These are phyloP conservation scores for Psidium guajava DNA, from an alignment of 345 rosid species.

Conservation along the genomic window DNA sequence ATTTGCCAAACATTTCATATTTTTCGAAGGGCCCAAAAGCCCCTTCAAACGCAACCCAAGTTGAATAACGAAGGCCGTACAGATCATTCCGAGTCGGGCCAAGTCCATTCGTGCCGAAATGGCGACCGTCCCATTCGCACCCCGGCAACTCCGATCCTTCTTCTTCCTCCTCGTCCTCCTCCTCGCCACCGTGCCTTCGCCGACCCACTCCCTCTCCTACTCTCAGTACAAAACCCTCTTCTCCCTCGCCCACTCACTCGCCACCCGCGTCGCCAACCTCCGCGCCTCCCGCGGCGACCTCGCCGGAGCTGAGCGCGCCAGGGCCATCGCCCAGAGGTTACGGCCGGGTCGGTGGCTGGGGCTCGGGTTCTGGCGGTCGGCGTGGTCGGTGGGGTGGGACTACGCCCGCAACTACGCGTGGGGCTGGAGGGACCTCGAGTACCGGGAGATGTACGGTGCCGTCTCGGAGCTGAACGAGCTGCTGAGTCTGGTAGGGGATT, in stretches of 20 bases:
- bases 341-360: conserved; percentile 27
- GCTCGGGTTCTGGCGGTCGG: conserved; percentile 29
- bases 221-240: conserved; percentile 29
- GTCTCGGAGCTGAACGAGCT: conserved; percentile 59
- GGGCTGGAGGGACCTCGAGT: conserved; percentile 38
- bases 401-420: conserved; percentile 57
- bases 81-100: not conserved
- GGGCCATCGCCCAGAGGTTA: conserved; percentile 31
- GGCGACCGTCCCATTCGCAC: conserved; percentile 19
- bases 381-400: conserved; percentile 74
- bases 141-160: not conserved
- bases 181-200: conserved; percentile 11
- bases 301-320: conserved; percentile 46
- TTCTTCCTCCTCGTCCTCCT: conserved; percentile 17
- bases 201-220: conserved; percentile 19
- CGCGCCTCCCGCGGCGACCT: conserved; percentile 64
- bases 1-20: too few relatives aligned
- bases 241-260: conserved; percentile 63
- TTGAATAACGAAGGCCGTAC: not conserved
- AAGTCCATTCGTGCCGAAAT: not conserved
- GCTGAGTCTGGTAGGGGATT: conserved; percentile 25
- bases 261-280: conserved; percentile 59
- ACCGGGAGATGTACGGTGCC: conserved; percentile 37
- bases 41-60: too few relatives aligned
- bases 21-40: too few relatives aligned